phyloP scores from a whole-genome alignment of 2,329 filamentous ascomycete species.

The Penicillium capsulatum region DNA sequence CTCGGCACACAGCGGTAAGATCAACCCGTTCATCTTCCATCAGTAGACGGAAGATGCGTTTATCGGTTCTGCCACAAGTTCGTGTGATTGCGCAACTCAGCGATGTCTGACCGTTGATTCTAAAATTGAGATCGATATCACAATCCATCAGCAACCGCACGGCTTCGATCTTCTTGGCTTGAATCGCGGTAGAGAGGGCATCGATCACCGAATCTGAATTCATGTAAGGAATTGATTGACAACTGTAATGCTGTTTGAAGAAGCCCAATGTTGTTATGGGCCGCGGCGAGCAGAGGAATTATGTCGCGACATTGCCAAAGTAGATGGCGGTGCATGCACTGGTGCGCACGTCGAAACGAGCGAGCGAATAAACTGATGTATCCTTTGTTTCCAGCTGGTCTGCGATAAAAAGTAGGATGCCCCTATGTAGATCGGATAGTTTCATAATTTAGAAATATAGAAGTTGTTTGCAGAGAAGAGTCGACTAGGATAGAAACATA shows the following conservation, averaged over 20 bases:
- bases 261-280: not conserved
- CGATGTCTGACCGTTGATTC: no score
- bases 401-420: constrained; percentile 1
- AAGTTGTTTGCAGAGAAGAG: no score
- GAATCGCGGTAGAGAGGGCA: not conserved
- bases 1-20: not conserved
- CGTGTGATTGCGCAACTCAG: no score
- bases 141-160: no score
- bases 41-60: not conserved
- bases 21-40: not conserved
- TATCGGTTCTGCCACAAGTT: no score
- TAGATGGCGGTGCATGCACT: not conserved
- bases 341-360: not conserved
- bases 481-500: no score
- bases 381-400: not conserved
- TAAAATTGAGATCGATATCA: no score
- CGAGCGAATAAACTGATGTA: not conserved
- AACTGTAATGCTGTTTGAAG: not conserved
- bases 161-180: no score
- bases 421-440: not conserved
- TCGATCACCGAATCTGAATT: not conserved
- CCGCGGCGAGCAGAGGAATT: no score
- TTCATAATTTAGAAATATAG: no score
- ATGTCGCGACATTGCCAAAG: no score
- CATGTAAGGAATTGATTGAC: not conserved